These are phyloP conservation scores for Cladosporium oxysporum DNA, from an alignment of 2,329 filamentous ascomycete species.

Conservation along the genomic window DNA sequence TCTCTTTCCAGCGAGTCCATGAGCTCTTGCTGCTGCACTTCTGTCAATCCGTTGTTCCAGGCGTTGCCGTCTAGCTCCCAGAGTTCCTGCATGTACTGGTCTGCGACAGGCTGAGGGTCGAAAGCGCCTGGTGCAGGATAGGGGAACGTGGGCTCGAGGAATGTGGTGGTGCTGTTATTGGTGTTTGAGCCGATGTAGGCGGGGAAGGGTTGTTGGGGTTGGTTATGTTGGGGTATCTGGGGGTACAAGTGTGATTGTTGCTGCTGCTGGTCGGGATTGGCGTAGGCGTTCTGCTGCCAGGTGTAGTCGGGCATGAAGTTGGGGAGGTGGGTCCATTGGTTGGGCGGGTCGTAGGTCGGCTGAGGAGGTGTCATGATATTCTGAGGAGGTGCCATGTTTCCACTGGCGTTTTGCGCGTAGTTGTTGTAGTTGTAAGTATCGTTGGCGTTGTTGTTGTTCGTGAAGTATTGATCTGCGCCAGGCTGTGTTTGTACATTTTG, in stretches of 20 bases:
- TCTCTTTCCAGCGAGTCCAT: conserved; percentile 40
- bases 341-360: conserved; percentile 1
- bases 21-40: conserved; percentile 40
- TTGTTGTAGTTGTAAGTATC: background rate
- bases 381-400: conserved; percentile 24
- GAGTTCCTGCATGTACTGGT: conserved; percentile 29
- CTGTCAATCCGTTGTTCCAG: conserved; percentile 38
- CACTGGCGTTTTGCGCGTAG: conserved; percentile 16
- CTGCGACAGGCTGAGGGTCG: background rate
- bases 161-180: conserved; percentile 26
- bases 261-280: conserved; percentile 4
- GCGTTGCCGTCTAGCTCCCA: conserved; percentile 32
- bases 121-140: conserved; percentile 26
- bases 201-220: conserved; percentile 17
- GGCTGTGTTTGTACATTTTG: conserved; percentile 4
- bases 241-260: conserved; percentile 21
- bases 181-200: conserved; percentile 13
- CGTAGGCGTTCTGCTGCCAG: conserved; percentile 19
- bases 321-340: conserved; percentile 34
- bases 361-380: conserved; percentile 25
- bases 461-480: conserved; percentile 7
- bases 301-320: conserved; percentile 32
- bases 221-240: conserved; percentile 9
- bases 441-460: background rate
- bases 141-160: conserved; percentile 34